These are phyloP conservation scores for Yamadazyma songkhlaensis DNA, from an alignment of 1,139 yeast genomes.

Conservation along the genomic window DNA sequence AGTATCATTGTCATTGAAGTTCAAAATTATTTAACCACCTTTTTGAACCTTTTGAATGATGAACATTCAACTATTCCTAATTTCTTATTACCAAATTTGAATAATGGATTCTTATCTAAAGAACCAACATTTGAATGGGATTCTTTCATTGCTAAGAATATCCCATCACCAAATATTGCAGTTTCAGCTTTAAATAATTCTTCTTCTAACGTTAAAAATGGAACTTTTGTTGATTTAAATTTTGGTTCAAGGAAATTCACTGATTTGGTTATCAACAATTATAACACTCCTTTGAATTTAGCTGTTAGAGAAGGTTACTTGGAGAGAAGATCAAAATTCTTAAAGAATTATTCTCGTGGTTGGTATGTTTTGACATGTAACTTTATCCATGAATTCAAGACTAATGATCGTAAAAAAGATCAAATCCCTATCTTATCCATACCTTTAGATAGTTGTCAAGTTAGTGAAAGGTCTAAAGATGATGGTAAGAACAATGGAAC, in stretches of 20 bases:
- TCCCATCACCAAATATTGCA: slow-evolving; percentile 35
- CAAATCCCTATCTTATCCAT: slow-evolving; percentile 86
- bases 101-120: slow-evolving; percentile 71
- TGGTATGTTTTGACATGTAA: slow-evolving; percentile 91
- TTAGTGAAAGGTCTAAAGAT: slow-evolving; percentile 77
- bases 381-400: slow-evolving; percentile 86
- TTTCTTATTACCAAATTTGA: slow-evolving; percentile 62
- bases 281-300: slow-evolving; percentile 65
- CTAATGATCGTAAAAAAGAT: slow-evolving; percentile 78
- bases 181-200: slow-evolving; percentile 30
- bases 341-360: slow-evolving; percentile 85
- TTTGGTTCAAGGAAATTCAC: slow-evolving; percentile 65
- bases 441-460: slow-evolving; percentile 74
- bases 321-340: slow-evolving; percentile 86
- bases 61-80: slow-evolving; percentile 70
- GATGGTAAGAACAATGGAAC: slow-evolving; percentile 57
- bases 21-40: slow-evolving; percentile 74
- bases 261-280: slow-evolving; percentile 65
- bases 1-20: slow-evolving; percentile 82
- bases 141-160: slow-evolving; percentile 68
- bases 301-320: slow-evolving; percentile 77
- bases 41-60: slow-evolving; percentile 63
- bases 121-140: slow-evolving; percentile 90
- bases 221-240: slow-evolving; percentile 73
- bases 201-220: slow-evolving; percentile 24